Percentiles rank a stretch among this genome's conserved stretches.
Conservation (phyloP, 2,329 filamentous ascomycete genomes). For the Macroventuria anomochaeta region DNA sequence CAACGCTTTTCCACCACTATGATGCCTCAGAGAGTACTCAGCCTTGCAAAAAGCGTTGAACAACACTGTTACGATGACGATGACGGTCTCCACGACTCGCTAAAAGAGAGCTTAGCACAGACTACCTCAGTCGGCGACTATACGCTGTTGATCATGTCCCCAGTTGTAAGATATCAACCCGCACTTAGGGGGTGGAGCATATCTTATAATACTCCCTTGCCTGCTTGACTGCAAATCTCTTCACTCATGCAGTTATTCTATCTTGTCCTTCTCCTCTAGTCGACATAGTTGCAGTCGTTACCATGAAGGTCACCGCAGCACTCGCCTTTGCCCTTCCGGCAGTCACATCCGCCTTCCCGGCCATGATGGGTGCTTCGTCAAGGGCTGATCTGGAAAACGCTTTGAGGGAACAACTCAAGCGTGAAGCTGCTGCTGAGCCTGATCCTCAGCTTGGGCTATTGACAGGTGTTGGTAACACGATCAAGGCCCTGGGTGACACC, state of each 20-base stretch:
- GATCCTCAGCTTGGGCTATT: slow-evolving; percentile 14
- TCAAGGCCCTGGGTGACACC: slow-evolving; percentile 16
- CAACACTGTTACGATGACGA: background rate
- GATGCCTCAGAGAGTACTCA: background rate
- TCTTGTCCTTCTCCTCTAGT: background rate
- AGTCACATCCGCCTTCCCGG: slow-evolving; percentile 22
- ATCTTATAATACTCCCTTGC: slow-evolving; percentile 1
- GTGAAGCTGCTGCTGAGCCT: slow-evolving; percentile 15
- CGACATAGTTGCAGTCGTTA: background rate
- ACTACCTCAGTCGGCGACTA: background rate
- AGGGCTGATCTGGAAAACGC: slow-evolving; percentile 20
- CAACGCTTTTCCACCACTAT: background rate
- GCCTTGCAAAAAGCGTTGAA: background rate
- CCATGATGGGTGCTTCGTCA: slow-evolving; percentile 24
- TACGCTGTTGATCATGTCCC: background rate
- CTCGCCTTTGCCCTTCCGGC: slow-evolving; percentile 22
- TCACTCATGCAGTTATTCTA: background rate
- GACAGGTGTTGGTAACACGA: slow-evolving; percentile 10
- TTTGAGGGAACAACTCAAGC: slow-evolving; percentile 18
- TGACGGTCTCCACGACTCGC: background rate
- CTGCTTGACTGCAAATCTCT: background rate
- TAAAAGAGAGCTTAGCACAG: background rate
- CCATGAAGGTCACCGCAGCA: slow-evolving; percentile 23
- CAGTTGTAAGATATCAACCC: background rate
- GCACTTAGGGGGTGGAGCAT: background rate